These are phyloP conservation scores for Venturia asperata DNA, from an alignment of 2,329 filamentous ascomycete genomes.

Conservation along the genomic window DNA sequence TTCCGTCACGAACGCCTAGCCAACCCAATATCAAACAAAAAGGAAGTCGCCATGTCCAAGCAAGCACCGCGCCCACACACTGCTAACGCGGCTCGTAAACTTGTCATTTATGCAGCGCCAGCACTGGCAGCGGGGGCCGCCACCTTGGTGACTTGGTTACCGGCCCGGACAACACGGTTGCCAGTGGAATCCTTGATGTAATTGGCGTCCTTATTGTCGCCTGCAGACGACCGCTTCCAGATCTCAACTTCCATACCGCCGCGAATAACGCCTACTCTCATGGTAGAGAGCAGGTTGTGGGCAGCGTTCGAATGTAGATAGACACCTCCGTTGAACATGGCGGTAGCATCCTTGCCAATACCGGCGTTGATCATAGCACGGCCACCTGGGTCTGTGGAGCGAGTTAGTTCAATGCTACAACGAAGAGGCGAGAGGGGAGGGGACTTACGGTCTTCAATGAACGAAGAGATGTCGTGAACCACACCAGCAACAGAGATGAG, in stretches of 20 bases:
- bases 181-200: conserved; percentile 75
- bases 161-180: conserved; percentile 76
- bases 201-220: conserved; percentile 59
- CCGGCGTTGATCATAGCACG: conserved; percentile 37
- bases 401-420: no score
- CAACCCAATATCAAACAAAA: background rate
- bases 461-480: conserved; percentile 38
- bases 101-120: conserved; percentile 56
- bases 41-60: background rate
- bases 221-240: conserved; percentile 33
- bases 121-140: conserved; percentile 72
- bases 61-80: conserved; percentile 3
- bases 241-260: conserved; percentile 39
- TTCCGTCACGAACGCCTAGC: background rate
- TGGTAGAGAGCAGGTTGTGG: conserved; percentile 38
- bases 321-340: conserved; percentile 40
- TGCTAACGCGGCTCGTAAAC: conserved; percentile 9
- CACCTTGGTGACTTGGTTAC: conserved; percentile 77
- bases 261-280: conserved; percentile 39
- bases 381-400: conserved; percentile 31
- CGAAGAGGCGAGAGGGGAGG: no score
- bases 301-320: conserved; percentile 38
- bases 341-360: conserved; percentile 38
- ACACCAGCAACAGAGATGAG: conserved; percentile 37
- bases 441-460: conserved; percentile 32